A percentile compares a stretch with the other conserved stretches of the same genome.
These are phyloP conservation scores for Seiridium unicorne DNA, from an alignment of 2,329 filamentous ascomycete genomes.

Conservation along the genomic window DNA sequence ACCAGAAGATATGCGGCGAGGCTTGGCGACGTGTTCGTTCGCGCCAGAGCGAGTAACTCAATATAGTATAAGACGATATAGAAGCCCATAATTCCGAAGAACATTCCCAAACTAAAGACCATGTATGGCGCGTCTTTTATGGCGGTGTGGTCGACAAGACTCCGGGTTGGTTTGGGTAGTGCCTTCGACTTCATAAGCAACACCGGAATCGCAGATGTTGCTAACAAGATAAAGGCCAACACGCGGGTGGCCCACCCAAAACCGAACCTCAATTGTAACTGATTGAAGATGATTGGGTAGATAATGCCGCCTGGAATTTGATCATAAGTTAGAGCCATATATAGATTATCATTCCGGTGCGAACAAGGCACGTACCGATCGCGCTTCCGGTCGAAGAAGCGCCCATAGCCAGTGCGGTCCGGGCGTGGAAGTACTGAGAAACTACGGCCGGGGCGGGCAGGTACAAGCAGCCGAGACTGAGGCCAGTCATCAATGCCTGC, in stretches of 20 bases:
- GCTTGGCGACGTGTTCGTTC: slow-evolving; percentile 7
- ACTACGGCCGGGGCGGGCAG: slow-evolving; percentile 51
- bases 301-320: slow-evolving; percentile 29
- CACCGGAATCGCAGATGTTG: slow-evolving; percentile 20
- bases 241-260: slow-evolving; percentile 49
- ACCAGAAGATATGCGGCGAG: slow-evolving; percentile 28
- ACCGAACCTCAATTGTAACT: slow-evolving; percentile 38
- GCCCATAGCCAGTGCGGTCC: slow-evolving; percentile 56
- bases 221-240: slow-evolving; percentile 37
- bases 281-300: slow-evolving; percentile 39
- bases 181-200: slow-evolving; percentile 23
- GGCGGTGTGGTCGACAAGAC: slow-evolving; percentile 24
- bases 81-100: slow-evolving; percentile 31
- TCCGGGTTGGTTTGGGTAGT: slow-evolving; percentile 17
- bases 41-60: slow-evolving; percentile 15
- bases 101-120: slow-evolving; percentile 19
- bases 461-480: slow-evolving; percentile 49
- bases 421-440: slow-evolving; percentile 57
- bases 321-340: background rate
- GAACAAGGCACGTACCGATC: background rate
- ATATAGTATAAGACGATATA: slow-evolving; percentile 36
- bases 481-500: slow-evolving; percentile 51
- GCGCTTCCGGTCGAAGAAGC: slow-evolving; percentile 53
- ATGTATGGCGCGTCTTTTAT: slow-evolving; percentile 27
- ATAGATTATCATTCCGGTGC: background rate